Conservation (phyloP, 2,329 filamentous ascomycete species). For the Aureobasidium sp. region DNA sequence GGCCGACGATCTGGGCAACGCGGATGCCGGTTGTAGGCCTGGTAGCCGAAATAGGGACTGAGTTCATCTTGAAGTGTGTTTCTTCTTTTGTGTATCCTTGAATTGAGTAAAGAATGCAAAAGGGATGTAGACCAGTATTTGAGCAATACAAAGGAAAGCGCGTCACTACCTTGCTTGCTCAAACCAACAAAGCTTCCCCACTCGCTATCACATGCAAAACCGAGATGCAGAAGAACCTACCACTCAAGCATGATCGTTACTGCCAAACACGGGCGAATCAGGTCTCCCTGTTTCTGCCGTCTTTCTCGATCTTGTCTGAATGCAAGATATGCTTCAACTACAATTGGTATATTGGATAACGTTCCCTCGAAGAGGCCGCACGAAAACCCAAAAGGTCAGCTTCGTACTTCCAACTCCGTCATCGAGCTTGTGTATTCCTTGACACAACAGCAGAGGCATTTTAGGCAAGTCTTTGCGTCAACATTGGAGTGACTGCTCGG, state of each 20-base stretch:
- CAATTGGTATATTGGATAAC: neutral
- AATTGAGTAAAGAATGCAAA: neutral
- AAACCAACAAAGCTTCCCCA: neutral
- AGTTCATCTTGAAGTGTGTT: slow-evolving; percentile 6
- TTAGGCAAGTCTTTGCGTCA: no score
- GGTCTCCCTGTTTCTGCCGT: neutral
- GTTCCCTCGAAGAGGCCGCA: neutral
- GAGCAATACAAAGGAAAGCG: neutral
- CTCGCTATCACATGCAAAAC: slow-evolving; percentile 4
- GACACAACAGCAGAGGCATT: no score
- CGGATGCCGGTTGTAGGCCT: slow-evolving; percentile 30
- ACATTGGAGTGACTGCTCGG: no score
- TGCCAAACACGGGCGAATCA: neutral
- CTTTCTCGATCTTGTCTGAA: neutral
- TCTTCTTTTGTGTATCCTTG: neutral
- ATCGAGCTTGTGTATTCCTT: no score
- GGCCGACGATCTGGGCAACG: slow-evolving; percentile 43
- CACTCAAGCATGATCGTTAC: neutral
- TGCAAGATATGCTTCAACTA: neutral
- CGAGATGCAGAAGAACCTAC: slow-evolving; percentile 5
- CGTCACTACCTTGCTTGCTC: slow-evolving; percentile 13
- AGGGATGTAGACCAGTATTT: neutral
- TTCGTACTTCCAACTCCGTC: no score
- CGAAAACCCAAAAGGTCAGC: neutral
- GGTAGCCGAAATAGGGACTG: slow-evolving; percentile 6